A percentile compares a stretch with the other conserved stretches of the same genome.
phyloP scores from a whole-genome alignment of 2,329 filamentous ascomycete genomes.

The Rosellinia necatrix region DNA sequence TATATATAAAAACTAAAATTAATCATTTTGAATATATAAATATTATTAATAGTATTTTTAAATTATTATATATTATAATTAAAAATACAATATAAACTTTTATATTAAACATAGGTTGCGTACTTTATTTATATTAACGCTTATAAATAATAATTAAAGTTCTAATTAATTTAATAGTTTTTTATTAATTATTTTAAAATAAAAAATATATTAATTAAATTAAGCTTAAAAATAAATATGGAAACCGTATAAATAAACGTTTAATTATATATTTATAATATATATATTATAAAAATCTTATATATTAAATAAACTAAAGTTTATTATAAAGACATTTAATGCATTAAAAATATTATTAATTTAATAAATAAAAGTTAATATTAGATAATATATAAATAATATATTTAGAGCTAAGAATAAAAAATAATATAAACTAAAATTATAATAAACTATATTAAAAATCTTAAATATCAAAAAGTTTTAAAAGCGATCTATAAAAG shows the following conservation, averaged over 20 bases:
- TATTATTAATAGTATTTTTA: neutral
- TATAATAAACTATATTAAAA: too few relatives aligned
- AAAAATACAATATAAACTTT: neutral
- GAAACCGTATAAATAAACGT: neutral
- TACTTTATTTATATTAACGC: neutral
- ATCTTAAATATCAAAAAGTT: too few relatives aligned
- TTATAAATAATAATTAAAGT: neutral
- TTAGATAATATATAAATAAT: too few relatives aligned
- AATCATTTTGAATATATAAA: too few relatives aligned
- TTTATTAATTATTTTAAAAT: neutral
- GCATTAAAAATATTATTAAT: too few relatives aligned
- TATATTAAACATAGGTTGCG: neutral
- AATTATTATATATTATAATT: neutral
- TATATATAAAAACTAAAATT: neutral
- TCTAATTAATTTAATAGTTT: neutral
- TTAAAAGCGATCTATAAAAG: too few relatives aligned
- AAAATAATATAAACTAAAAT: too few relatives aligned
- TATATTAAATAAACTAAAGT: neutral
- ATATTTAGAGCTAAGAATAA: too few relatives aligned
- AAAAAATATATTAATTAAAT: neutral
- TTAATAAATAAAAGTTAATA: too few relatives aligned
- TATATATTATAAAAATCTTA: neutral
- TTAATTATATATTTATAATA: neutral
- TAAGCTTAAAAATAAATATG: neutral
- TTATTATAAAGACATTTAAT: too few relatives aligned